These are phyloP conservation scores for Bipolaris gigantea DNA, from an alignment of 2,329 filamentous ascomycete genomes.

Conservation along the genomic window DNA sequence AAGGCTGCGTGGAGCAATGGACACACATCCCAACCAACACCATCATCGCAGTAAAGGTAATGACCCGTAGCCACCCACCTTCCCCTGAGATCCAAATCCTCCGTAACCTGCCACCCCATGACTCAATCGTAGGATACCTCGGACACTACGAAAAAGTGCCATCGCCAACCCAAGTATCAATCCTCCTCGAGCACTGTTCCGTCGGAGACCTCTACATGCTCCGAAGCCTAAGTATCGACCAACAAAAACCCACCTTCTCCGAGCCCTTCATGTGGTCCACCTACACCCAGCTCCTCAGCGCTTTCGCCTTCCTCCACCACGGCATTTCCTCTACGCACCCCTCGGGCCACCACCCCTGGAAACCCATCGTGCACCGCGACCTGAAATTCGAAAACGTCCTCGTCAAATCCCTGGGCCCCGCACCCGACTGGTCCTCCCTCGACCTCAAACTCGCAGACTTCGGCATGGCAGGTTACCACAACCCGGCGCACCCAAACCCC, in stretches of 20 bases:
- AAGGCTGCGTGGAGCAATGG: constrained; percentile 18
- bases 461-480: constrained; percentile 65
- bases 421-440: constrained; percentile 13
- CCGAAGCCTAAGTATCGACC: not conserved
- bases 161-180: not conserved
- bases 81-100: constrained; percentile 18
- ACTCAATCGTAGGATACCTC: constrained; percentile 13
- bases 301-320: constrained; percentile 27
- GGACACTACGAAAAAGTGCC: constrained; percentile 8
- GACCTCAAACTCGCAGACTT: constrained; percentile 70
- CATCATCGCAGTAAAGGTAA: constrained; percentile 19
- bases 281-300: constrained; percentile 17
- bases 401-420: constrained; percentile 45
- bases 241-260: constrained; percentile 1
- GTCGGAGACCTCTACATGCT: constrained; percentile 20
- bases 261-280: constrained; percentile 22
- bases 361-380: constrained; percentile 91
- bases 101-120: constrained; percentile 11
- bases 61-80: not conserved
- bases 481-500: constrained; percentile 5
- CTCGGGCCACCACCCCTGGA: constrained; percentile 56
- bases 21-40: constrained; percentile 1
- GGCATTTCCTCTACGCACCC: constrained; percentile 11
- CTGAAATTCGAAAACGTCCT: constrained; percentile 96
- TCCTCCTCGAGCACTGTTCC: constrained; percentile 21